These are phyloP conservation scores for Grigorovia transvaalensis DNA, from an alignment of 805 yeast species.

Conservation along the genomic window DNA sequence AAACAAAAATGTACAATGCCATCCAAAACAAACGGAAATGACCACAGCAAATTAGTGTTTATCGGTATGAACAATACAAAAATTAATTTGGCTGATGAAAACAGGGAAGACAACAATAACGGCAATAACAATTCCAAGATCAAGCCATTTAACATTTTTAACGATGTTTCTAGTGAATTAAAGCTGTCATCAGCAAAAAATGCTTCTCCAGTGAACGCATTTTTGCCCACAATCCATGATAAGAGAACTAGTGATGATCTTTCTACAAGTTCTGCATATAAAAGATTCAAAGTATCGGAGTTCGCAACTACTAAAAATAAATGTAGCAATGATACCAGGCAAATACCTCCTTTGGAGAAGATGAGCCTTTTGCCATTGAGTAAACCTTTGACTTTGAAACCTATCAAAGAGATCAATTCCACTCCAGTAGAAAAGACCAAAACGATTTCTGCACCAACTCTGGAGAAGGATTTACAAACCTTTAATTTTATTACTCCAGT, in stretches of 20 bases:
- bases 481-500: neutral
- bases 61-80: neutral
- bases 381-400: neutral
- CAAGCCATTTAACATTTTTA: neutral
- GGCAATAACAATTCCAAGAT: neutral
- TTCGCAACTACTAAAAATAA: neutral
- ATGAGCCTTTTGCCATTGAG: neutral
- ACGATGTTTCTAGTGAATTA: neutral
- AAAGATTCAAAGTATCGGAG: neutral
- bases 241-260: neutral
- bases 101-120: neutral
- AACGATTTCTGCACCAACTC: neutral
- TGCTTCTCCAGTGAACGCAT: neutral
- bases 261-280: neutral
- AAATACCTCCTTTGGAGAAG: neutral
- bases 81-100: neutral
- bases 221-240: neutral
- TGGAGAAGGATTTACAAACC: neutral
- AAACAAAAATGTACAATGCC: too few species aligned
- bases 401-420: neutral
- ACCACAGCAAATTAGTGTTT: neutral
- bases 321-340: neutral
- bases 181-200: neutral
- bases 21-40: neutral
- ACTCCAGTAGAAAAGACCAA: neutral